These are phyloP conservation scores for Kluyveromyces sp. DNA, from an alignment of 1,139 yeast genomes.

Conservation along the genomic window DNA sequence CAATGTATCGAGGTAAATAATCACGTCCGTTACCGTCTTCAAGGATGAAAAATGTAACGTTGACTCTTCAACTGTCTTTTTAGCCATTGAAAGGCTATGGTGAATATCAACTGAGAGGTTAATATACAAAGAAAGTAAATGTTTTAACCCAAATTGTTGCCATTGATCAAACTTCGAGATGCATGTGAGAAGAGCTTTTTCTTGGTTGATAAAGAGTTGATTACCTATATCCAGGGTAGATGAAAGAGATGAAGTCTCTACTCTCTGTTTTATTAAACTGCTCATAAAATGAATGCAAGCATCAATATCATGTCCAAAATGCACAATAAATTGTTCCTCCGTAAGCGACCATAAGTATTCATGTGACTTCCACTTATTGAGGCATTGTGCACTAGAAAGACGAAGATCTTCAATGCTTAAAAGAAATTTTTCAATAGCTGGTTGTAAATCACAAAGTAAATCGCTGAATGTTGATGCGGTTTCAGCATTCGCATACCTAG, in stretches of 20 bases:
- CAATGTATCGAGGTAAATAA: constrained; percentile 1
- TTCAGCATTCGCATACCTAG: background rate
- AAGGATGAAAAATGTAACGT: constrained; percentile 2
- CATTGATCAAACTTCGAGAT: constrained; percentile 13
- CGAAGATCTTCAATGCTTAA: background rate
- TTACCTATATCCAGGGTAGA: background rate
- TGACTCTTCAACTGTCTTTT: constrained; percentile 3
- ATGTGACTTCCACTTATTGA: constrained; percentile 1
- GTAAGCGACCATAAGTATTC: constrained; percentile 5
- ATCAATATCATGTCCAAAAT: background rate
- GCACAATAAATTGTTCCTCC: background rate
- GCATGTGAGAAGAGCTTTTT: constrained; percentile 3
- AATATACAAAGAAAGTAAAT: constrained; percentile 8
- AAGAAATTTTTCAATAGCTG: background rate
- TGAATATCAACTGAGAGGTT: constrained; percentile 2
- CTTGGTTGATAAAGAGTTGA: background rate
- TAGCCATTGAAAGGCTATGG: constrained; percentile 4
- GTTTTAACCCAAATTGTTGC: constrained; percentile 9
- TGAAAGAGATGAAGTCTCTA: background rate
- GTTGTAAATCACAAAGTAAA: background rate
- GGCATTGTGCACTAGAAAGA: background rate
- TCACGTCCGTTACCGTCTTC: constrained; percentile 1
- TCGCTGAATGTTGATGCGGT: background rate
- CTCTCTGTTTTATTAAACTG: constrained; percentile 1
- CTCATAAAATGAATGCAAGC: background rate